Percentiles rank a stretch among this genome's conserved stretches.
Conservation (phyloP, 1,284 basidiomycete genomes). For the Caloboletus firmus region DNA sequence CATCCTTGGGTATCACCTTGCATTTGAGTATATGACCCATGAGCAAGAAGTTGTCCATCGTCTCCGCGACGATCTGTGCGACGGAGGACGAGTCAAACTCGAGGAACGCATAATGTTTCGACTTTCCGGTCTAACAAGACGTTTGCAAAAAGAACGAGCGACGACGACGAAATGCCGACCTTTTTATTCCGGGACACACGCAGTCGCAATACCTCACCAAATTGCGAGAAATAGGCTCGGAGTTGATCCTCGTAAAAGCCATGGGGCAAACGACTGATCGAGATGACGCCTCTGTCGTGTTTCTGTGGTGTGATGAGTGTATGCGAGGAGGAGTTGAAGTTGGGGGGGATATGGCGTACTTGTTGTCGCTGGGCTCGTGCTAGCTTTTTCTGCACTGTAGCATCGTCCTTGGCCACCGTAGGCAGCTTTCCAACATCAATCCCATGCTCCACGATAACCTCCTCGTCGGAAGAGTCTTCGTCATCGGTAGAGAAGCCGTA, state of each 20-base stretch:
- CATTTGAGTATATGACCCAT: conserved; percentile 92
- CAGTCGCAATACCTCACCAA: conserved; percentile 87
- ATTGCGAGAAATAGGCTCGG: conserved; percentile 91
- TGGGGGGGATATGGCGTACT: conserved; percentile 48
- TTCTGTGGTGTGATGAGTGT: conserved; percentile 40
- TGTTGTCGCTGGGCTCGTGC: conserved; percentile 79
- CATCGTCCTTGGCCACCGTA: conserved; percentile 84
- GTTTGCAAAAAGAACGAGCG: background rate
- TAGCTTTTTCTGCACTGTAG: conserved; percentile 74
- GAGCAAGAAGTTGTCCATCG: conserved; percentile 98
- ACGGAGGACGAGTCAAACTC: conserved; percentile 91
- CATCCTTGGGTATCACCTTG: conserved; percentile 80
- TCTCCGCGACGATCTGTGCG: conserved; percentile 94
- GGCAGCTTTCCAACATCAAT: conserved; percentile 74
- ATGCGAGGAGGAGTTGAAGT: background rate
- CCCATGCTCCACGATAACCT: conserved; percentile 58
- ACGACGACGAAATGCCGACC: conserved; percentile 42
- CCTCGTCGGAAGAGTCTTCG: conserved; percentile 82
- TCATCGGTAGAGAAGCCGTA: conserved; percentile 79
- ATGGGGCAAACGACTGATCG: conserved; percentile 89
- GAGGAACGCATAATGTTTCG: conserved; percentile 97
- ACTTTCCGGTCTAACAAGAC: conserved; percentile 76
- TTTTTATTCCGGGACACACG: conserved; percentile 93
- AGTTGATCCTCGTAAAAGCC: conserved; percentile 98
- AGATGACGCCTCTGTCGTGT: conserved; percentile 83